These are phyloP conservation scores for Suillus fuscotomentosus DNA, from an alignment of 768 basidiomycete genomes.

Conservation along the genomic window DNA sequence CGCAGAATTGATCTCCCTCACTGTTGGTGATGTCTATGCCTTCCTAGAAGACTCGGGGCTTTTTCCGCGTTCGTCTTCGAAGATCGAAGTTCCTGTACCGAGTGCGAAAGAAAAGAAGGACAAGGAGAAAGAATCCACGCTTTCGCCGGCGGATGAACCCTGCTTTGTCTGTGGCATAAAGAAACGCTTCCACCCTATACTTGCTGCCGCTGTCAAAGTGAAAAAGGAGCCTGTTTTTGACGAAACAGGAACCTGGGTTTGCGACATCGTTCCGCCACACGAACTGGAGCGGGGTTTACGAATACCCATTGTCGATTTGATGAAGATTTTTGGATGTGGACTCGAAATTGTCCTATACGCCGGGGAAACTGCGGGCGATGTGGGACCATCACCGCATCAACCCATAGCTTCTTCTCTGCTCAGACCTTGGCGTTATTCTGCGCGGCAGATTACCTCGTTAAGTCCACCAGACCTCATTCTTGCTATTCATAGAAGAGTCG, in stretches of 20 bases:
- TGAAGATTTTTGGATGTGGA: constrained; percentile 13
- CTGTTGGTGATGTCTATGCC: constrained; percentile 41
- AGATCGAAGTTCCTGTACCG: constrained; percentile 10
- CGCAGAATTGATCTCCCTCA: constrained; percentile 25
- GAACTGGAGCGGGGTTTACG: constrained; percentile 19
- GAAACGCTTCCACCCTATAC: constrained; percentile 25
- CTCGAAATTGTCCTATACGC: constrained; percentile 16
- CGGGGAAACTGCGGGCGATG: neutral
- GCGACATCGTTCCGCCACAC: constrained; percentile 19
- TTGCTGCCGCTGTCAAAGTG: constrained; percentile 5
- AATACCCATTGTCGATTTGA: constrained; percentile 20
- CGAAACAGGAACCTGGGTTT: constrained; percentile 17
- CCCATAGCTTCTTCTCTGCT: constrained; percentile 7
- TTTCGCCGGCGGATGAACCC: constrained; percentile 18
- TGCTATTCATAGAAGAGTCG: constrained; percentile 23
- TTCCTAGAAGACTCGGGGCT: constrained; percentile 43
- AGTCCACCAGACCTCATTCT: constrained; percentile 28
- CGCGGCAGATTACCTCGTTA: constrained; percentile 22
- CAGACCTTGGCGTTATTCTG: constrained; percentile 15
- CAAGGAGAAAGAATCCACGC: constrained; percentile 20
- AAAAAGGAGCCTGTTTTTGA: constrained; percentile 18
- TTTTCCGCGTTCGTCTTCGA: constrained; percentile 32
- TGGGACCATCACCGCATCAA: constrained; percentile 6
- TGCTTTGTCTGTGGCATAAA: constrained; percentile 30
- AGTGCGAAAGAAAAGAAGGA: constrained; percentile 16